Conservation (phyloP, 495 filamentous ascomycete species). For the Hypoxylon lienhwacheense region DNA sequence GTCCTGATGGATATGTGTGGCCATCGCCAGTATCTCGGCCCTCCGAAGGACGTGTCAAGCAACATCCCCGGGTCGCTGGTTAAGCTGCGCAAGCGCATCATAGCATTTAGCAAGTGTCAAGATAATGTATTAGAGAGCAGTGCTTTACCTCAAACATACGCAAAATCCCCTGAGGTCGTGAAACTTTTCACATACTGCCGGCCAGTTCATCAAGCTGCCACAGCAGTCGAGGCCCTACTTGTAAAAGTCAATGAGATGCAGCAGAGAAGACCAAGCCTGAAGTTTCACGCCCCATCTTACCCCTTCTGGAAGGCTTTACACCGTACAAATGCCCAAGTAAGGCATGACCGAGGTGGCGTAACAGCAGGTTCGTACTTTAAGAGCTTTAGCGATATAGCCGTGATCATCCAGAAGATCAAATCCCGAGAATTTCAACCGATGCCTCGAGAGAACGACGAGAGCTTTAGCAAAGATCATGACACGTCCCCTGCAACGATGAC, state of each 20-base stretch:
- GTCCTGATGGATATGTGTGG: conserved; percentile 54
- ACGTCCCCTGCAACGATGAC: conserved; percentile 27
- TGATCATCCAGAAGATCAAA: conserved; percentile 33
- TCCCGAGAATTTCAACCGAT: conserved; percentile 33
- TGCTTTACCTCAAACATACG: conserved; percentile 39
- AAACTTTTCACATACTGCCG: conserved; percentile 59
- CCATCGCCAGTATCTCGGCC: conserved; percentile 46
- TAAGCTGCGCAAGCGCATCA: conserved; percentile 42
- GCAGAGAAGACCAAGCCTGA: conserved; percentile 34
- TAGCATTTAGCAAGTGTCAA: conserved; percentile 40
- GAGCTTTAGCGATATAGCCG: conserved; percentile 50
- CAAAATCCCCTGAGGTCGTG: conserved; percentile 49
- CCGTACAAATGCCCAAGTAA: conserved; percentile 57
- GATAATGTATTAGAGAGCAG: conserved; percentile 36
- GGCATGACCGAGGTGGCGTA: conserved; percentile 60
- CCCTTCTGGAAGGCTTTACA: conserved; percentile 55
- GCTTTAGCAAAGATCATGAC: conserved; percentile 27
- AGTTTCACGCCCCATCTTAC: conserved; percentile 53
- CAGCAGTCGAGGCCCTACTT: conserved; percentile 47
- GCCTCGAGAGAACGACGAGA: conserved; percentile 28
- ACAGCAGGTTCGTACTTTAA: conserved; percentile 56
- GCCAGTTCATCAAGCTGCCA: conserved; percentile 56
- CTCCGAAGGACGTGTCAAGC: conserved; percentile 38
- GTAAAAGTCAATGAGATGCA: conserved; percentile 53
- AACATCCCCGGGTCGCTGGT: conserved; percentile 41